Evolutionary conservation across 2,329 filamentous ascomycete species (phyloP).

Genomic region (Penicillium sp.): DNA sequence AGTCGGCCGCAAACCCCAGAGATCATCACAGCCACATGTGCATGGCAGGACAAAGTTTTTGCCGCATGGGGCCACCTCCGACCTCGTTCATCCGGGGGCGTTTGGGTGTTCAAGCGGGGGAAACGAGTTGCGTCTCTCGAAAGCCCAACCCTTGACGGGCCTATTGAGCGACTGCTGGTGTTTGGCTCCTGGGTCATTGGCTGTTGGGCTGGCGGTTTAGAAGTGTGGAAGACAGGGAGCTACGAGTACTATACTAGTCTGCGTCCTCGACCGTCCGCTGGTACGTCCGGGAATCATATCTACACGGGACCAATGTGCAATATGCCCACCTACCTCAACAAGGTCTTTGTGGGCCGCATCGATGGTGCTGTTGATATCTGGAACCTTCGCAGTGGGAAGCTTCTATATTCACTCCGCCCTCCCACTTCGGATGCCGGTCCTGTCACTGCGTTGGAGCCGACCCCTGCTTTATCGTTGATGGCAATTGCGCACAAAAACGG

Average conservation of each 20-base stretch:
- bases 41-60: conserved; percentile 81
- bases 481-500: conserved; percentile 83
- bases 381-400: conserved; percentile 87
- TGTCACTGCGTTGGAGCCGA: conserved; percentile 81
- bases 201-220: conserved; percentile 66
- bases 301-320: conserved; percentile 75
- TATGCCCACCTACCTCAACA: conserved; percentile 95
- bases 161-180: conserved; percentile 69
- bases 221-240: conserved; percentile 80
- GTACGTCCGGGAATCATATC: conserved; percentile 55
- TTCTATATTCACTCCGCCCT: conserved; percentile 84
- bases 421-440: conserved; percentile 65
- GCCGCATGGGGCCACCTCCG: conserved; percentile 74
- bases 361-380: conserved; percentile 94
- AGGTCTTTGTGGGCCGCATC: conserved; percentile 79
- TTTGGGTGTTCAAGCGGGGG: conserved; percentile 91
- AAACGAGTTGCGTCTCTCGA: conserved; percentile 73
- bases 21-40: conserved; percentile 75
- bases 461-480: conserved; percentile 75
- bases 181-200: conserved; percentile 91
- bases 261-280: conserved; percentile 51
- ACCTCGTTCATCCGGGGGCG: conserved; percentile 48
- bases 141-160: conserved; percentile 60
- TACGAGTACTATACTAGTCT: conserved; percentile 89
- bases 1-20: conserved; percentile 83